phyloP scores from a whole-genome alignment of 140 eudicot species.

The Stevia rebaudiana region DNA sequence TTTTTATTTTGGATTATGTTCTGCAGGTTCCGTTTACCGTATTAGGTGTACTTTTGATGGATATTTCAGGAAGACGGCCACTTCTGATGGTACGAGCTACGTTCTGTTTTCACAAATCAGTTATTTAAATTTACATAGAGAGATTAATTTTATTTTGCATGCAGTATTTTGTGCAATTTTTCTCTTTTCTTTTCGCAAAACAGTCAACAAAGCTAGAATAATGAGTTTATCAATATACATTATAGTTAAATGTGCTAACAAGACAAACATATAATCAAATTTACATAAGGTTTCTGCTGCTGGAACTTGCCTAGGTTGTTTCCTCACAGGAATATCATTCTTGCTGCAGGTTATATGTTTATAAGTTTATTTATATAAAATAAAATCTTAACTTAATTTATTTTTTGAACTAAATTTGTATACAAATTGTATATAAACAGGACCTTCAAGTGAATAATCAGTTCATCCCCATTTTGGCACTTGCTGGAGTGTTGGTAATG shows the following conservation, averaged over 20 bases:
- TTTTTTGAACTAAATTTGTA: not conserved
- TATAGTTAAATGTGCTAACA: not conserved
- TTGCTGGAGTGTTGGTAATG: constrained; percentile 77
- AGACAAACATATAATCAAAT: not conserved
- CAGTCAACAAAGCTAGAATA: not conserved
- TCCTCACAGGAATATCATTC: constrained; percentile 59
- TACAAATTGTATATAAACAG: constrained; percentile 33
- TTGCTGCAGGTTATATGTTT: constrained; percentile 50
- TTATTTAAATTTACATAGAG: no score
- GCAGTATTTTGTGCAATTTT: no score
- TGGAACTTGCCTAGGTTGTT: constrained; percentile 79
- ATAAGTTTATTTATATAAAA: not conserved
- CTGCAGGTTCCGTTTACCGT: constrained; percentile 67
- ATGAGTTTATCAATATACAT: not conserved
- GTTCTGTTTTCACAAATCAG: not conserved
- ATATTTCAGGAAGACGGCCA: constrained; percentile 69
- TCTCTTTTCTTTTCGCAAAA: no score
- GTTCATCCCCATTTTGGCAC: constrained; percentile 62
- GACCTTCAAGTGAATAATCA: constrained; percentile 40
- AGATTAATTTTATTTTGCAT: no score
- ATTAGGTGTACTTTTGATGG: constrained; percentile 77
- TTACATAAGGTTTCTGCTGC: constrained; percentile 59
- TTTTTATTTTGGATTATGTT: not conserved
- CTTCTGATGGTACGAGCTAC: constrained; percentile 49
- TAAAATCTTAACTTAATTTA: not conserved